Conservation (phyloP, 768 basidiomycete species). For the Termitomyces sp. region DNA sequence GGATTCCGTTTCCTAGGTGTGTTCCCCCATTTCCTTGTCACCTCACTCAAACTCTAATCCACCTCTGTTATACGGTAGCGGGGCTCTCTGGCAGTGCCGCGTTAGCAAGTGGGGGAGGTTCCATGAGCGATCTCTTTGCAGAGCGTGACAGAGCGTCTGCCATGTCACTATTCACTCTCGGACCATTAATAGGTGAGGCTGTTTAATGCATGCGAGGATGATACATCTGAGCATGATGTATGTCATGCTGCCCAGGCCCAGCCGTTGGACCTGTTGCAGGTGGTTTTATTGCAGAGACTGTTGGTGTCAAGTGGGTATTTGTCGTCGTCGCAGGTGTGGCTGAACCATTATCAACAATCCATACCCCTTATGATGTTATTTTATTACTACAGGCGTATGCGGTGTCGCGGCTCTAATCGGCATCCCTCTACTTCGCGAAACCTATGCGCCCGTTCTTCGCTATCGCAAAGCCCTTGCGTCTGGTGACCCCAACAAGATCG, state of each 20-base stretch:
- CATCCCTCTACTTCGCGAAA: constrained; percentile 61
- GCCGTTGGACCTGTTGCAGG: constrained; percentile 51
- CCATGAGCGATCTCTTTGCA: constrained; percentile 61
- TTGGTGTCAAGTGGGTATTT: constrained; percentile 60
- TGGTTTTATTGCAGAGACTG: constrained; percentile 53
- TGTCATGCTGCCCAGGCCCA: background rate
- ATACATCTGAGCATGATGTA: background rate
- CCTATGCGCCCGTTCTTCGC: constrained; percentile 69
- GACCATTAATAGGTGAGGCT: constrained; percentile 51
- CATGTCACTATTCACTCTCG: constrained; percentile 62
- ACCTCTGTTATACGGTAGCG: constrained; percentile 28
- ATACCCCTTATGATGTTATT: background rate
- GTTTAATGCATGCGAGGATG: background rate
- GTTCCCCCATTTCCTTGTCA: background rate
- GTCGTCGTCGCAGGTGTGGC: constrained; percentile 38
- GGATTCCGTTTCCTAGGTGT: constrained; percentile 63
- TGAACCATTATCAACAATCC: background rate
- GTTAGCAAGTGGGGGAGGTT: constrained; percentile 57
- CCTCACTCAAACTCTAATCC: background rate
- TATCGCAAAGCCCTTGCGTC: constrained; percentile 6
- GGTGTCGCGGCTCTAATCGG: constrained; percentile 40
- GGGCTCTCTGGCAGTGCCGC: constrained; percentile 61
- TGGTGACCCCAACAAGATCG: background rate
- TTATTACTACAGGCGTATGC: constrained; percentile 28
- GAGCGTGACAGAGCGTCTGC: constrained; percentile 48